These are phyloP conservation scores for Crotalaria pallida DNA, from an alignment of 306 rosid species.

Conservation along the genomic window DNA sequence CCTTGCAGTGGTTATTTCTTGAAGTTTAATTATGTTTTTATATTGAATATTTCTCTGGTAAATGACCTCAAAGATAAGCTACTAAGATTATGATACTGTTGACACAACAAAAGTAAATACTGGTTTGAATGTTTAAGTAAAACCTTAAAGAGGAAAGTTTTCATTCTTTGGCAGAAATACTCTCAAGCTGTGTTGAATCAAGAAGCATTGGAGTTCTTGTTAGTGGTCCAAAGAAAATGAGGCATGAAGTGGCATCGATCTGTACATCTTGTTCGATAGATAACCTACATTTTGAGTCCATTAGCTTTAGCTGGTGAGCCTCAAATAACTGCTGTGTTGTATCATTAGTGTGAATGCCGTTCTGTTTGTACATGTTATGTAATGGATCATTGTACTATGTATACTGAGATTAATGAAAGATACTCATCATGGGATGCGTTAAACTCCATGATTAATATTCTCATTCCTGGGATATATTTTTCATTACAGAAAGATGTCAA, in stretches of 20 bases:
- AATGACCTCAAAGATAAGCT: neutral
- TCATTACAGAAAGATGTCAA: neutral
- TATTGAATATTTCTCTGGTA: neutral
- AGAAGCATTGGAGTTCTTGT: conserved; percentile 49
- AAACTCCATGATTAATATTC: neutral
- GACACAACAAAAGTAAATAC: neutral
- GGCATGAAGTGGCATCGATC: conserved; percentile 48
- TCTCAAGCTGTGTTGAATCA: conserved; percentile 26
- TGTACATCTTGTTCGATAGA: conserved; percentile 27
- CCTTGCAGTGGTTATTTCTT: neutral
- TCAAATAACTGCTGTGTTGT: neutral
- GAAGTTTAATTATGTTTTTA: neutral
- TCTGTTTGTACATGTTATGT: neutral
- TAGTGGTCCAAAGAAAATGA: conserved; percentile 46
- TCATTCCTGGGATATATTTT: neutral
- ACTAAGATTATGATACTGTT: neutral
- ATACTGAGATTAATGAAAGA: neutral
- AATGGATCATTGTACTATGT: neutral
- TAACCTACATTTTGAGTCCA: conserved; percentile 37
- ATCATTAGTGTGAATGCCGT: neutral
- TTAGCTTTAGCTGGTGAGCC: conserved; percentile 46
- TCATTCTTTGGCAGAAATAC: conserved; percentile 31
- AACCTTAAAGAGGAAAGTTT: neutral
- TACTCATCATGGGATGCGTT: neutral
- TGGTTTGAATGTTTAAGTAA: neutral